Evolutionary conservation across 1,284 basidiomycete genomes (phyloP), one percentile per base, ranked within the genome.

Genomic region (Macrocystidia cucumis): DNA sequence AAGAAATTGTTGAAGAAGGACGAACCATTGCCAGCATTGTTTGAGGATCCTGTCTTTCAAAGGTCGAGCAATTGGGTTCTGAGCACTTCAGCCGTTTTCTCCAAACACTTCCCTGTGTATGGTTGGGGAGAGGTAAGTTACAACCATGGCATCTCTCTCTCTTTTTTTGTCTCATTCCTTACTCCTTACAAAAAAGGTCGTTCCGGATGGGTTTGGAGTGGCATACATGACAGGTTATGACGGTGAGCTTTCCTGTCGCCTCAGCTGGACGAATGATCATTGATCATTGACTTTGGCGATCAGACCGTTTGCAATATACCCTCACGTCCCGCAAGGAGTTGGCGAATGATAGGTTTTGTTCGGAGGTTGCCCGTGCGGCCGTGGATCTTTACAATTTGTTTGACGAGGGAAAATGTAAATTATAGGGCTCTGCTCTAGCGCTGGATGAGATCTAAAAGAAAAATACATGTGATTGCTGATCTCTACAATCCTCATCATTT

Each of bases 81-180:
- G 40, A 87, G 83, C 52, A 95, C 91, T n/a, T 89, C 84, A 26
- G 85, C 89, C 14, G 73, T 95, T 35, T 91, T 85, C 55, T 87
- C 84, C 14, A 79, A 80, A 43, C 74, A 84, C 51, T 81, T 93
- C 51, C 68, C 69, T 30, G 78, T 73, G 14, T 93, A 92, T 59
- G 90, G 90, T 21, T 91, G 85, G 82, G 88, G 87, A 35, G 86
- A 88, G 65, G 76, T 74, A 37, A 6, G 58, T 45, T n/a, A n/a
- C n/a, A n/a, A n/a, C n/a, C n/a, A n/a, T n/a, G n/a, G n/a, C n/a
- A n/a, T n/a, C n/a, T n/a, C 18, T 11, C 41, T 14, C n/a, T 22
- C 21, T 9, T 32, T 29, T 26, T n/a, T 9, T 29, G 18, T 31
- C 27, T 22, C 23, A 17, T 21, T 12, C 19, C 7, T 37, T 13